phyloP scores from a whole-genome alignment of 1,284 basidiomycete species.

The Vanrija sp. region DNA sequence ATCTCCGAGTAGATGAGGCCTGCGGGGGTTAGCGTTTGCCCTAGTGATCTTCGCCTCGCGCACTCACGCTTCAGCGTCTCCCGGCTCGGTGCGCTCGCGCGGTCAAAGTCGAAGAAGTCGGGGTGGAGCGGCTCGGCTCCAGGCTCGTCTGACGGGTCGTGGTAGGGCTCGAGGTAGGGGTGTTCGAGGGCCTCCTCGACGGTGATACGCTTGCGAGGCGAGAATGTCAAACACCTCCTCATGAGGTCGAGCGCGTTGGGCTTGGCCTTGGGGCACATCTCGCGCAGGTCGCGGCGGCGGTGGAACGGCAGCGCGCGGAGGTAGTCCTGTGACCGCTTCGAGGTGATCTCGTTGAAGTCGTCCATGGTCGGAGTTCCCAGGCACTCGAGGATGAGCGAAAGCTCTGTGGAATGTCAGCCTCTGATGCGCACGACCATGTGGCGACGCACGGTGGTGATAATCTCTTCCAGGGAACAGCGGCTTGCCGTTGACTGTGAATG shows the following conservation, averaged over 20 bases:
- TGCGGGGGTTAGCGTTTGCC: slow-evolving; percentile 14
- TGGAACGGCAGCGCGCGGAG: slow-evolving; percentile 80
- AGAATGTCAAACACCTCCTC: slow-evolving; percentile 84
- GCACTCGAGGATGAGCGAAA: slow-evolving; percentile 58
- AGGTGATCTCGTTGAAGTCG: slow-evolving; percentile 66
- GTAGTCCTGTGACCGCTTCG: slow-evolving; percentile 62
- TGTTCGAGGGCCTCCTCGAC: slow-evolving; percentile 86
- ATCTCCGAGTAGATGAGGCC: slow-evolving; percentile 52
- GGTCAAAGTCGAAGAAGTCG: slow-evolving; percentile 81
- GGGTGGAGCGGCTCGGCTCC: slow-evolving; percentile 73
- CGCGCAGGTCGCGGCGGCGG: slow-evolving; percentile 71
- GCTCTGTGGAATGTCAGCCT: slow-evolving; percentile 36
- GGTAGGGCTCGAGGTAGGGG: slow-evolving; percentile 89
- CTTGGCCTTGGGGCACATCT: slow-evolving; percentile 76
- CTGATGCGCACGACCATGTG: neutral
- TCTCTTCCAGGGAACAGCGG: slow-evolving; percentile 80
- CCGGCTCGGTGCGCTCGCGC: slow-evolving; percentile 51
- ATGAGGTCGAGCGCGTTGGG: slow-evolving; percentile 85
- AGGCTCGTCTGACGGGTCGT: slow-evolving; percentile 84
- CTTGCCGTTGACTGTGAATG: slow-evolving; percentile 63
- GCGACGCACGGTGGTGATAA: slow-evolving; percentile 40
- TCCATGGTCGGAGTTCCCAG: slow-evolving; percentile 59
- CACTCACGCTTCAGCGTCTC: slow-evolving; percentile 52
- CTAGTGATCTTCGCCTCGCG: neutral
- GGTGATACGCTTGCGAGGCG: slow-evolving; percentile 82